A percentile compares a stretch with the other conserved stretches of the same genome.
phyloP scores from a whole-genome alignment of 352 stramenopile genomes.

The Phytophthora crassamura region DNA sequence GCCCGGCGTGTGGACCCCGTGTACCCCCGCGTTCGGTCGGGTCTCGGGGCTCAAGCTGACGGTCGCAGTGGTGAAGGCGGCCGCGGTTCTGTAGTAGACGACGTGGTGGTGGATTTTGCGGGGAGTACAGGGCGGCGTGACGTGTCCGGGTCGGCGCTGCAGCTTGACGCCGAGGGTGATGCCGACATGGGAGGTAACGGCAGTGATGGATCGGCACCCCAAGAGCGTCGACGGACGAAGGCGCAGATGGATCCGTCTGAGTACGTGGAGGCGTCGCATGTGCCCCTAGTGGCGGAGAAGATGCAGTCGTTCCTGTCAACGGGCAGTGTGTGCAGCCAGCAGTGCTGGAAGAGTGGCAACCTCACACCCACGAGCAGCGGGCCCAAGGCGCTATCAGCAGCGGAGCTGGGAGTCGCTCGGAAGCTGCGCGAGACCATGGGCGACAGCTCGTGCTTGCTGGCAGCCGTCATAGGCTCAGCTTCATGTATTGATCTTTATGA shows the following conservation, averaged over 20 bases:
- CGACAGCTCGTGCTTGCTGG: conserved; percentile 73
- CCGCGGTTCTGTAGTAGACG: conserved; percentile 9
- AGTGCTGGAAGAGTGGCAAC: conserved; percentile 44
- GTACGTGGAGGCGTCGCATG: conserved; percentile 61
- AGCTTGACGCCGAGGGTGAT: neutral
- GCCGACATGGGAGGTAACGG: neutral
- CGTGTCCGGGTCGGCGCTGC: neutral
- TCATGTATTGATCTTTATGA: conserved; percentile 52
- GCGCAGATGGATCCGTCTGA: conserved; percentile 46
- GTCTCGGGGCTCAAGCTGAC: conserved; percentile 11
- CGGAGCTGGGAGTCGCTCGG: conserved; percentile 58
- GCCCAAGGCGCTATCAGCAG: conserved; percentile 6
- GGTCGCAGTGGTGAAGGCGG: neutral
- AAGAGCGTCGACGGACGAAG: conserved; percentile 4
- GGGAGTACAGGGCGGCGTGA: neutral
- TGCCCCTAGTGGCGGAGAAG: conserved; percentile 45
- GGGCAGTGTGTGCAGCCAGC: conserved; percentile 36
- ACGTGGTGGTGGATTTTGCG: conserved; percentile 1
- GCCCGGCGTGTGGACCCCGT: conserved; percentile 55
- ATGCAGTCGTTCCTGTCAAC: conserved; percentile 48
- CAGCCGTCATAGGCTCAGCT: conserved; percentile 50
- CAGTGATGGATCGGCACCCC: neutral
- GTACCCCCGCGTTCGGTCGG: conserved; percentile 49
- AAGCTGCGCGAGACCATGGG: conserved; percentile 65
- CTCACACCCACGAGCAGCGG: neutral